Percentiles rank a stretch among this genome's conserved stretches.
phyloP scores from a whole-genome alignment of 768 basidiomycete species.

The Lyophyllum atratum region DNA sequence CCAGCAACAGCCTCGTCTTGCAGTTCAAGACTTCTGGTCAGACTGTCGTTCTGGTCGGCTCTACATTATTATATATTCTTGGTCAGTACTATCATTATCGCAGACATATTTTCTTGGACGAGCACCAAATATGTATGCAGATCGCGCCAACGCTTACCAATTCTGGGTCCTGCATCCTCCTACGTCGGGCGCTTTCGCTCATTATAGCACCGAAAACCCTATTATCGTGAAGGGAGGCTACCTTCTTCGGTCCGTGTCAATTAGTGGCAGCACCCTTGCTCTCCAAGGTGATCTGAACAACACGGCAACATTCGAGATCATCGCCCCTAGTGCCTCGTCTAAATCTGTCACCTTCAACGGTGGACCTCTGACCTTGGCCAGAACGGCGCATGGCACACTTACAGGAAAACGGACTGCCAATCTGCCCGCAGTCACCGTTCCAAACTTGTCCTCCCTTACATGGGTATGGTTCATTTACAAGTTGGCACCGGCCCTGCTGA shows the following conservation, averaged over 20 bases:
- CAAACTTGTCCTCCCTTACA: slow-evolving; percentile 32
- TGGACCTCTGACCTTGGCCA: slow-evolving; percentile 27
- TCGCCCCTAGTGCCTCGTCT: slow-evolving; percentile 43
- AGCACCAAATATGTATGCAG: slow-evolving; percentile 22
- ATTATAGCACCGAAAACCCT: slow-evolving; percentile 41
- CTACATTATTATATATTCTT: slow-evolving; percentile 43
- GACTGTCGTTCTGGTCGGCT: slow-evolving; percentile 46
- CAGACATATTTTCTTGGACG: not conserved
- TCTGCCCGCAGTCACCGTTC: slow-evolving; percentile 36
- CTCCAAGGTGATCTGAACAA: slow-evolving; percentile 46
- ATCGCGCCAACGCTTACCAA: slow-evolving; percentile 49
- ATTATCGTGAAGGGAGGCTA: slow-evolving; percentile 53
- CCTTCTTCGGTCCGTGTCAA: slow-evolving; percentile 40
- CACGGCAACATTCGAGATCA: slow-evolving; percentile 47
- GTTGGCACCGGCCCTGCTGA: not conserved
- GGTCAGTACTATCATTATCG: slow-evolving; percentile 28
- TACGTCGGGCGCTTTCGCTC: slow-evolving; percentile 34
- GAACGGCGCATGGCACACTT: slow-evolving; percentile 45
- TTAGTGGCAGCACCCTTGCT: slow-evolving; percentile 37
- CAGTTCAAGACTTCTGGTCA: slow-evolving; percentile 50
- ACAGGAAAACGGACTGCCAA: slow-evolving; percentile 29
- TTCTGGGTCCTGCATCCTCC: slow-evolving; percentile 53
- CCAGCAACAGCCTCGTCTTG: slow-evolving; percentile 36
- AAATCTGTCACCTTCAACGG: slow-evolving; percentile 46
- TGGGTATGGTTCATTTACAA: slow-evolving; percentile 32